Base-by-base conservation (phyloP, 139 green algal genomes). In the Coelastrella sp. region DNA sequence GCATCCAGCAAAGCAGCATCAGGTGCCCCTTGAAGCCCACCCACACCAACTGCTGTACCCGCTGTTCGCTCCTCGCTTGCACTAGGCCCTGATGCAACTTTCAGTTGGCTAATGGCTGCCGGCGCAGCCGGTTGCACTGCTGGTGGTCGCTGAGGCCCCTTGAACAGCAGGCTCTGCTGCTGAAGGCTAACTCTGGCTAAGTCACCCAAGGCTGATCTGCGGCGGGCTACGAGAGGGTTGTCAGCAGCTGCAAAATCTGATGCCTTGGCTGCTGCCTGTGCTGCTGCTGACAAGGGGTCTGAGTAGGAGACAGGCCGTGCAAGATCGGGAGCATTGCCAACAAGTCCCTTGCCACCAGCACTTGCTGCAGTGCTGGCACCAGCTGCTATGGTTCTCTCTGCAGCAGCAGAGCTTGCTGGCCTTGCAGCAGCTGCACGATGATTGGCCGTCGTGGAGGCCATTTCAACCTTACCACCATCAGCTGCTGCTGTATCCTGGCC, bases 151-250 rank as follows among this genome's bases (percentile, higher is more conserved):
- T 54, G 66, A 13, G 17, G 61, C 5, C 58, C 59, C n/a, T 13
- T 73, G 75, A 80, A 80, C 66, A 90, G 23, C 23, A 83, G 16
- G 61, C 74, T 90, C 22, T 90, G 86, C 57, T 61, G 86, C 23
- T 68, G 32, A 3, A 90, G 74, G 60, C 86, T 85, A 4, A 32
- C 75, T 20, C 86, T 64, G 5, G 86, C 86, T 13, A 90, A 64
- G 13, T 85, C 74, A 60, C 73, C 58, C 23, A 78, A 57, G 8
- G 74, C 58, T 20, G 23, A 47, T 11, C 76, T 74, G 11, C 20
- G 58, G 0, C 23, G 17, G 7, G 7, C 22, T 58, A 8, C 2
- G 57, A 17, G n/a, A 3, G 74, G 22, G 19, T 19, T 23, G 71
- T 77, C 17, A 68, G 77, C 11, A 66, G 54, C 77, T 13, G 77